phyloP scores from a whole-genome alignment of 176 grass and related monocot genomes.

The Oryza punctata region DNA sequence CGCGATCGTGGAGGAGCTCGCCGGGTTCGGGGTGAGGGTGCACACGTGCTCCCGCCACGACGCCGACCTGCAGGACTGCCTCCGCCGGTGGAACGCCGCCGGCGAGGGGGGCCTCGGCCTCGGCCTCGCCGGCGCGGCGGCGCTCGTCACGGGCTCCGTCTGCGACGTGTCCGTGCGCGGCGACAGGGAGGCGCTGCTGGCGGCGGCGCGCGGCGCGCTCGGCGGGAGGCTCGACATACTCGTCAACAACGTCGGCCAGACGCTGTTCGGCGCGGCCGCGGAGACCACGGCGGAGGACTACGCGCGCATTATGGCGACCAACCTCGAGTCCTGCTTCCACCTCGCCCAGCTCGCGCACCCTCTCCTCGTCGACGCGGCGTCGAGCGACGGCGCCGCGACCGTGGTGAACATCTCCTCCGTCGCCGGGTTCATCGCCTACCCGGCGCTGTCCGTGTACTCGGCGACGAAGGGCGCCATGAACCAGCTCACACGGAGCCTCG shows the following conservation, averaged over 20 bases:
- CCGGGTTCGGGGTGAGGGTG: constrained; percentile 30
- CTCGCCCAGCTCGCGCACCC: constrained; percentile 44
- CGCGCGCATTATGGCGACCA: constrained; percentile 31
- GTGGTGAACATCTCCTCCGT: constrained; percentile 40
- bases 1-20: constrained; percentile 51
- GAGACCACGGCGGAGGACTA: constrained; percentile 38
- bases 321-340: constrained; percentile 50
- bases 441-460: constrained; percentile 7
- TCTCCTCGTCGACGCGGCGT: neutral
- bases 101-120: neutral
- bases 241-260: constrained; percentile 37
- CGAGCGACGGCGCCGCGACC: neutral
- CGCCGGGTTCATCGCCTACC: neutral
- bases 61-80: constrained; percentile 31
- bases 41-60: constrained; percentile 39
- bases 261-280: neutral
- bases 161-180: constrained; percentile 41
- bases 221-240: constrained; percentile 47
- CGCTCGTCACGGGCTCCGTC: constrained; percentile 19
- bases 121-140: neutral
- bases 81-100: constrained; percentile 17
- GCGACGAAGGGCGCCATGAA: constrained; percentile 40
- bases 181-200: constrained; percentile 40
- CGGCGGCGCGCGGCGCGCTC: neutral
- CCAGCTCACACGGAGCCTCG: constrained; percentile 43